Conservation (phyloP, 2,329 filamentous ascomycete genomes). For the Acarospora socialis region DNA sequence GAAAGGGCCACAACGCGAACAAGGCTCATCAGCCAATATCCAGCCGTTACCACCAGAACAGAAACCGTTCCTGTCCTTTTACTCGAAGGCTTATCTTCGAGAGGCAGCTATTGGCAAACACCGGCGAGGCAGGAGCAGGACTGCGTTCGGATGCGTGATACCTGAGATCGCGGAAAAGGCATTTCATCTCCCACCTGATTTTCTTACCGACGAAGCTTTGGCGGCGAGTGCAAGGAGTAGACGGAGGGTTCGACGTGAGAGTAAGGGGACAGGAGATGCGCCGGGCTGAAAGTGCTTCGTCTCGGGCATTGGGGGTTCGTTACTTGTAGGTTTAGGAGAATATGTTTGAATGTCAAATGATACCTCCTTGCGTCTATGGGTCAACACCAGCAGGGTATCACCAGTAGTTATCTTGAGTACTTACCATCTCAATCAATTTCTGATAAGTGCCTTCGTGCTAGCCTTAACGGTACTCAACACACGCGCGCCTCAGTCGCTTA, state of each 20-base stretch:
- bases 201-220: conserved; percentile 30
- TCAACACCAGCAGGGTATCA: too few species aligned
- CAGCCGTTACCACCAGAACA: conserved; percentile 22
- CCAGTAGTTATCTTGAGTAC: too few species aligned
- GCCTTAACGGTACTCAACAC: too few species aligned
- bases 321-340: too few species aligned
- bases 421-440: too few species aligned
- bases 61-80: conserved; percentile 75
- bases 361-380: too few species aligned
- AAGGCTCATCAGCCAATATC: conserved; percentile 9
- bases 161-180: conserved; percentile 58
- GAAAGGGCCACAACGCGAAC: conserved; percentile 21
- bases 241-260: conserved; percentile 10
- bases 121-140: conserved; percentile 52
- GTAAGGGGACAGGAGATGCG: background rate
- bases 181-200: conserved; percentile 59
- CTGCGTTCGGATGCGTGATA: conserved; percentile 70
- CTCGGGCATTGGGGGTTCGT: too few species aligned
- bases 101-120: conserved; percentile 62
- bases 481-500: too few species aligned
- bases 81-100: conserved; percentile 62
- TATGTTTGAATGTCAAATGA: too few species aligned
- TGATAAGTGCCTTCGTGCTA: too few species aligned
- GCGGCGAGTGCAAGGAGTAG: conserved; percentile 23
- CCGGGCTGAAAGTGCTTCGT: background rate